Percentiles rank a stretch among this genome's conserved stretches.
These are phyloP conservation scores for Zymoseptoria pseudotritici DNA, from an alignment of 2,329 filamentous ascomycete genomes.

Conservation along the genomic window DNA sequence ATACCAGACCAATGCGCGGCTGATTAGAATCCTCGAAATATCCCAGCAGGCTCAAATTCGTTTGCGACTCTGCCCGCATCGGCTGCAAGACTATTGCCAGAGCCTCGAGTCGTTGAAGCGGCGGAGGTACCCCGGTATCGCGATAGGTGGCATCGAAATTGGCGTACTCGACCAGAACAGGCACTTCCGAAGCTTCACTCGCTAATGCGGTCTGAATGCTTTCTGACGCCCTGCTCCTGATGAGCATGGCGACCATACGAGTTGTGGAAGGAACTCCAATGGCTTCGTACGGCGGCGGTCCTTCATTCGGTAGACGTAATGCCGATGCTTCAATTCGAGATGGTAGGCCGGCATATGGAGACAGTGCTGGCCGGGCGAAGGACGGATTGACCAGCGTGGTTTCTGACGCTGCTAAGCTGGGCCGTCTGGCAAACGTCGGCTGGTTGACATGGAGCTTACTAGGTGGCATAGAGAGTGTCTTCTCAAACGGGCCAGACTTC, in stretches of 20 bases:
- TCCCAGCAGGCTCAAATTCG: conserved; percentile 51
- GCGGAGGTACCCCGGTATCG: conserved; percentile 40
- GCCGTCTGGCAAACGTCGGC: conserved; percentile 11
- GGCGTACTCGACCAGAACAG: conserved; percentile 65
- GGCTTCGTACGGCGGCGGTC: conserved; percentile 43
- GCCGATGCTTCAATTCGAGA: conserved; percentile 38
- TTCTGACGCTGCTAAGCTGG: conserved; percentile 32
- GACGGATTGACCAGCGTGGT: conserved; percentile 37
- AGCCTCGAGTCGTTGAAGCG: conserved; percentile 38
- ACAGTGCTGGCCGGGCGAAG: conserved; percentile 23
- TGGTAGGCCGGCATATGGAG: conserved; percentile 33
- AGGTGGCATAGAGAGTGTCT: neutral
- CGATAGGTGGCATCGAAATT: conserved; percentile 43
- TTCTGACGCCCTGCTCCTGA: conserved; percentile 21
- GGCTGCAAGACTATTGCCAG: conserved; percentile 28
- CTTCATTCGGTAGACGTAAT: conserved; percentile 39
- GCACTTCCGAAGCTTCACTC: conserved; percentile 31
- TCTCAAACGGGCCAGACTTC: neutral
- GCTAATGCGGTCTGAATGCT: conserved; percentile 29
- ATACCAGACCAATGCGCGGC: conserved; percentile 63
- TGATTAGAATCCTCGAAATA: conserved; percentile 72
- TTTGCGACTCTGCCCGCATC: conserved; percentile 28
- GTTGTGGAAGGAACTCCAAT: conserved; percentile 38
- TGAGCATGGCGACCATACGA: conserved; percentile 39
- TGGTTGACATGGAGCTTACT: conserved; percentile 1